A percentile compares a stretch with the other conserved stretches of the same genome.
Evolutionary conservation across 768 basidiomycete species (phyloP).

Genomic region (Lentinula aciculospora): DNA sequence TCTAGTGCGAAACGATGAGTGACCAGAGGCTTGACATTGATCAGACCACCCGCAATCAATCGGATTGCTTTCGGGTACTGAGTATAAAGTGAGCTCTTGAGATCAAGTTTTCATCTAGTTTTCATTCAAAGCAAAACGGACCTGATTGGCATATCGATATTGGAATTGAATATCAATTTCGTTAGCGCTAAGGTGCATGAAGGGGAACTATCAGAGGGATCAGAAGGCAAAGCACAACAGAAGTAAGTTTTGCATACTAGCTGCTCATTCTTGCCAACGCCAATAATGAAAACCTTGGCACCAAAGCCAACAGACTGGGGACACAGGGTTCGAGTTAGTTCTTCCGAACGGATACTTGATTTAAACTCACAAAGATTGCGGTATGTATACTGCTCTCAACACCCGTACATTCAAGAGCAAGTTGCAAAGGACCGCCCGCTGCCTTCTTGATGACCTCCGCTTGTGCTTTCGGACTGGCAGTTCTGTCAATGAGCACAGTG

Average conservation of each 20-base stretch:
- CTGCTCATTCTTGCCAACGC: conserved; percentile 62
- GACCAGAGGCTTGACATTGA: conserved; percentile 74
- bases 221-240: not conserved
- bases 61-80: conserved; percentile 83
- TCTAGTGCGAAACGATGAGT: conserved; percentile 71
- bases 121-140: conserved; percentile 11
- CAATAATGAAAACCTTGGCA: conserved; percentile 66
- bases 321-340: not conserved
- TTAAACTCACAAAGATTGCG: conserved; percentile 44
- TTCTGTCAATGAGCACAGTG: conserved; percentile 49
- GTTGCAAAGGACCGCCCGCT: conserved; percentile 41
- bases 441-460: conserved; percentile 47
- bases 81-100: not conserved
- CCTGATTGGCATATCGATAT: conserved; percentile 66
- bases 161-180: conserved; percentile 67
- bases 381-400: conserved; percentile 57
- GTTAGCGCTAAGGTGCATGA: conserved; percentile 68
- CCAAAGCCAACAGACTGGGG: conserved; percentile 57
- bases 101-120: no score
- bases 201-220: conserved; percentile 44
- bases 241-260: conserved; percentile 26
- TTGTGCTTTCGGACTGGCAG: conserved; percentile 38
- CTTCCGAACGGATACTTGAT: not conserved
- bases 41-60: conserved; percentile 69
- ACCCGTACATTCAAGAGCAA: conserved; percentile 62